These are phyloP conservation scores for Schwanniomyces pseudopolymorphus DNA, from an alignment of 805 yeast species.

Conservation along the genomic window DNA sequence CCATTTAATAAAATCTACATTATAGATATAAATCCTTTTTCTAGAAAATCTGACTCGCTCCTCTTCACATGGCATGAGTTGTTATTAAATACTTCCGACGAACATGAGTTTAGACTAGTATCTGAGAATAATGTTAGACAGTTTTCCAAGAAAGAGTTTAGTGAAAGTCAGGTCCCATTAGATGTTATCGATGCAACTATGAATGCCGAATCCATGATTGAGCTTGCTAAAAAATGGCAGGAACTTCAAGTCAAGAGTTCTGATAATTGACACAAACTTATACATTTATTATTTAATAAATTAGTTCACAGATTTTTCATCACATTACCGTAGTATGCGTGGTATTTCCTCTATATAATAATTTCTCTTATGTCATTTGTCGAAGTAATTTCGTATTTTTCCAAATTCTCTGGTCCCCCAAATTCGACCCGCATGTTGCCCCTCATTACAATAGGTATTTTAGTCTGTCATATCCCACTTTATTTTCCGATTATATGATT, in stretches of 20 bases:
- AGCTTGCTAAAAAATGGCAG: slow-evolving; percentile 61
- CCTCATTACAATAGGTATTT: neutral
- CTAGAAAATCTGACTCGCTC: slow-evolving; percentile 73
- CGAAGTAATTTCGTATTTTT: neutral
- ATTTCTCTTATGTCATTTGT: neutral
- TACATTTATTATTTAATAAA: too few relatives aligned
- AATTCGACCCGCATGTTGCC: neutral
- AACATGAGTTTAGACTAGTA: slow-evolving; percentile 64
- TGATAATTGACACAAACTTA: neutral
- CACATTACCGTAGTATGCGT: too few relatives aligned
- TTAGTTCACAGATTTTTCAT: too few relatives aligned
- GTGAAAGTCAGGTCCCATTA: slow-evolving; percentile 88
- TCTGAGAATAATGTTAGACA: slow-evolving; percentile 68
- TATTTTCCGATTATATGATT: neutral
- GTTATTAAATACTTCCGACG: slow-evolving; percentile 23
- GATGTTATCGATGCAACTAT: slow-evolving; percentile 85
- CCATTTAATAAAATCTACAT: slow-evolving; percentile 66
- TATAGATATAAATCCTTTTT: slow-evolving; percentile 85
- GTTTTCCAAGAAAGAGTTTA: slow-evolving; percentile 77
- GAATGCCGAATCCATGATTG: slow-evolving; percentile 68
- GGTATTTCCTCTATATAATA: too few relatives aligned
- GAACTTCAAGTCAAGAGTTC: slow-evolving; percentile 4
- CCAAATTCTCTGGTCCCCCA: neutral
- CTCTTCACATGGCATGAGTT: slow-evolving; percentile 86
- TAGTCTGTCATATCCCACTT: neutral